phyloP scores from a whole-genome alignment of 2,329 filamentous ascomycete genomes.

The Pseudogymnoascus sp. region DNA sequence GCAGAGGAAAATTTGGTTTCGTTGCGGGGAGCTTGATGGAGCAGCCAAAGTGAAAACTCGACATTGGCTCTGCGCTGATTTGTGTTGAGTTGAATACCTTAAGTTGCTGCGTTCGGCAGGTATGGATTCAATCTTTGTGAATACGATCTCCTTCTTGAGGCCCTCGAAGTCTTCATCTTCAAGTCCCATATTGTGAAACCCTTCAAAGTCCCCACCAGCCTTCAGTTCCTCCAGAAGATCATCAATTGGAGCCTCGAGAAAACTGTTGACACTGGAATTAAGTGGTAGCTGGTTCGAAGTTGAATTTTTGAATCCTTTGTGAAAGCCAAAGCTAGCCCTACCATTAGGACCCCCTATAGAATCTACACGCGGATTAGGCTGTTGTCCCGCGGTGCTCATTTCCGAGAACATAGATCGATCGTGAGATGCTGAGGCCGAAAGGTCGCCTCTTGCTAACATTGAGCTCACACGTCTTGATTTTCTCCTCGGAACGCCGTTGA shows the following conservation, averaged over 20 bases:
- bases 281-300: conserved; percentile 22
- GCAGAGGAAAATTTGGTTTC: conserved; percentile 55
- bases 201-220: conserved; percentile 55
- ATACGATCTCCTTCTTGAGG: conserved; percentile 63
- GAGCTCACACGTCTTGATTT: conserved; percentile 81
- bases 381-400: conserved; percentile 42
- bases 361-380: conserved; percentile 41
- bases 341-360: conserved; percentile 51
- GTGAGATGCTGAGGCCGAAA: conserved; percentile 64
- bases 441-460: conserved; percentile 75
- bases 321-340: conserved; percentile 45
- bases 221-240: conserved; percentile 62
- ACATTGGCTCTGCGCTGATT: conserved; percentile 46
- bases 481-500: conserved; percentile 45
- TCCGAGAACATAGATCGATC: conserved; percentile 77
- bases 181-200: conserved; percentile 64
- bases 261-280: conserved; percentile 49
- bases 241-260: conserved; percentile 63
- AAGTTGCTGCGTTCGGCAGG: conserved; percentile 54
- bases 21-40: conserved; percentile 47
- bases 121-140: conserved; percentile 64
- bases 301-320: conserved; percentile 27
- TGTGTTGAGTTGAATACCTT: conserved; percentile 49
- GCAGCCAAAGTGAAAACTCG: conserved; percentile 63
- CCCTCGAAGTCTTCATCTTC: conserved; percentile 67